Evolutionary conservation across 495 filamentous ascomycete genomes (phyloP), one percentile per base, ranked within the genome.

Genomic region (Aspergillus sclerotioniger): DNA sequence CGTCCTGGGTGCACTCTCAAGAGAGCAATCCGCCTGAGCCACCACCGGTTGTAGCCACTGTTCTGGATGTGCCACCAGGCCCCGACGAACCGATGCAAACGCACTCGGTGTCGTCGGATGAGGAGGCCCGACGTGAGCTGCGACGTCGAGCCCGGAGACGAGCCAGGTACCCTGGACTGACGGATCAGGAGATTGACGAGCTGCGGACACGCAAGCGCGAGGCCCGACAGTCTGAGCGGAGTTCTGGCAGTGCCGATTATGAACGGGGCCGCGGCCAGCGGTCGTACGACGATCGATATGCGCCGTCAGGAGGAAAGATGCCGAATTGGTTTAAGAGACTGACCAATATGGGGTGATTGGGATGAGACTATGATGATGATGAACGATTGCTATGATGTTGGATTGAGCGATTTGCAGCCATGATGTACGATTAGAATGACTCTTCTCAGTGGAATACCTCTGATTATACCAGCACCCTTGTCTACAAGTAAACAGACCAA

Each of bases 1-100:
- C 81, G 2, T 83, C 80, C 4, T 87, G 84, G 84, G 79, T 87
- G 4, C 71, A 85, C 57, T 80, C 77, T 1, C 77, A 84, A 65
- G 72, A 76, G 35, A 71, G 71, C 10, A 80, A 84, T 13, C 83
- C 82, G 3, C 81, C 84, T 3, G 81, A 81, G 54, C 82, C 82
- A n/a, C 83, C 83, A 7, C 81, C 76, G 17, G 63, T 83, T 17
- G 75, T 82, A 21, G 74, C 72, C 4, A 84, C 82, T 7, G 76
- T 86, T 12, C 58, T 85, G 25, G 83, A 86, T 48, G 69, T 73
- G 44, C 77, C 79, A 7, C 76, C 75, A 2, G 70, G 70, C n/a
- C 64, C 68, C 2, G 73, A 62, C 3, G 67, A 32, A 60, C 68
- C 15, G 50, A 49, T 45, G 49, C 66, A 73, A 21, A 65, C 57